Evolutionary conservation across 2,329 filamentous ascomycete genomes (phyloP).

Genomic region (Thyridium curvatum): DNA sequence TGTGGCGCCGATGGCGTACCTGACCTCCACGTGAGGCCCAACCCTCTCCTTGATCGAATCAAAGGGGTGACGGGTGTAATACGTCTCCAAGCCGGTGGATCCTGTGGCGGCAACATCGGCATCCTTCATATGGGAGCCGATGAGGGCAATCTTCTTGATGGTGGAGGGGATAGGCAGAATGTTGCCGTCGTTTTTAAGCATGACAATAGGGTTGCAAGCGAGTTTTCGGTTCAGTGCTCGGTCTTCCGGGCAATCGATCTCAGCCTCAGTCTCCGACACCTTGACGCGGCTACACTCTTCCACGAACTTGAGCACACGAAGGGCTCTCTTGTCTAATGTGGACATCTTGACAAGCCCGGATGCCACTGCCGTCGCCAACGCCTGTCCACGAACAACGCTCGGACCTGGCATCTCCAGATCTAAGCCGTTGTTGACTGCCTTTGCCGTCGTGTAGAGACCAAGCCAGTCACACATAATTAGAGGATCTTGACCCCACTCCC

Average conservation of each 20-base stretch:
- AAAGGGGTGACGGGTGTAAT: slow-evolving; percentile 36
- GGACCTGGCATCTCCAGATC: slow-evolving; percentile 24
- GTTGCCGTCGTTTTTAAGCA: slow-evolving; percentile 42
- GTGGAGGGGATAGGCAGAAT: slow-evolving; percentile 40
- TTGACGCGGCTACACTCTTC: not conserved
- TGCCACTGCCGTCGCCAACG: slow-evolving; percentile 14
- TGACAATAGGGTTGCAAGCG: slow-evolving; percentile 8
- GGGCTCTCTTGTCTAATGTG: slow-evolving; percentile 17
- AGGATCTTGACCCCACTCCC: slow-evolving; percentile 30
- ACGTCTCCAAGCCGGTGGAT: slow-evolving; percentile 23
- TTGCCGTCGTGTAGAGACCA: slow-evolving; percentile 16
- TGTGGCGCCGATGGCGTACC: slow-evolving; percentile 8
- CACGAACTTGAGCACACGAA: slow-evolving; percentile 17
- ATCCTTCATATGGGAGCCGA: slow-evolving; percentile 42
- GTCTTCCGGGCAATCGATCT: no score
- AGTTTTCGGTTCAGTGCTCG: slow-evolving; percentile 6
- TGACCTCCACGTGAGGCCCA: slow-evolving; percentile 24
- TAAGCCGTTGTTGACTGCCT: slow-evolving; percentile 15
- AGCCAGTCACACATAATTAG: slow-evolving; percentile 33
- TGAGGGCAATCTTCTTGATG: slow-evolving; percentile 37
- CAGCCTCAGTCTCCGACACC: no score
- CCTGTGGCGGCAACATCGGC: slow-evolving; percentile 18
- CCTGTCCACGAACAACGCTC: slow-evolving; percentile 17
- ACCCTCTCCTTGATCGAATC: slow-evolving; percentile 31
- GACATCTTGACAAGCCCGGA: slow-evolving; percentile 16